Conservation (phyloP, 768 basidiomycete genomes). For the Termitomyces sp. region DNA sequence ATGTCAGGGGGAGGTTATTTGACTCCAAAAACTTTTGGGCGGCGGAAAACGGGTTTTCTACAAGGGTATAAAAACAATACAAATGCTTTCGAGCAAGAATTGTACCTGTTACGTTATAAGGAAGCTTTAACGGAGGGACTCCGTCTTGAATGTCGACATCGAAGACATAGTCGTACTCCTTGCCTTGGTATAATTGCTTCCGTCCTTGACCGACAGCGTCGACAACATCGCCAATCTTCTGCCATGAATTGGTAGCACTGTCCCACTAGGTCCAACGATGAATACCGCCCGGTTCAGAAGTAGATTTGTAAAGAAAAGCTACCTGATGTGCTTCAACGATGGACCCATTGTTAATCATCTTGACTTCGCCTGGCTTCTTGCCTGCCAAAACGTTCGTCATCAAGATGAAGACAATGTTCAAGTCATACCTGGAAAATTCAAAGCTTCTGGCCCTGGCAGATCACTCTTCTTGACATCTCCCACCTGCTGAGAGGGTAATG, state of each 20-base stretch:
- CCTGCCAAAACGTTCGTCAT: constrained; percentile 37
- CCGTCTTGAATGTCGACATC: constrained; percentile 96
- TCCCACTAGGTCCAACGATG: constrained; percentile 65
- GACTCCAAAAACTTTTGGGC: constrained; percentile 83
- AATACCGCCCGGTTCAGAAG: background rate
- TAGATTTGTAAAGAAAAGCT: background rate
- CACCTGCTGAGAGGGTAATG: constrained; percentile 80
- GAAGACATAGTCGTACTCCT: constrained; percentile 99
- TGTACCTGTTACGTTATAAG: constrained; percentile 84
- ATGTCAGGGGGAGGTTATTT: constrained; percentile 78
- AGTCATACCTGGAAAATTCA: constrained; percentile 60
- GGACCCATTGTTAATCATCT: constrained; percentile 81
- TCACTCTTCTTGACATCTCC: constrained; percentile 93
- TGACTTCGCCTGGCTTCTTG: constrained; percentile 90
- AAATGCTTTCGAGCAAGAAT: background rate
- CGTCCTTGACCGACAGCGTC: constrained; percentile 89
- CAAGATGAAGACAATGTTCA: background rate
- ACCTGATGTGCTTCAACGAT: constrained; percentile 88
- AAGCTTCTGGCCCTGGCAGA: constrained; percentile 80
- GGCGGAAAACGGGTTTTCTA: constrained; percentile 88
- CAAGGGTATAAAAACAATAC: background rate
- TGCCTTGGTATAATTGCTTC: constrained; percentile 88
- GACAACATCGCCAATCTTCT: constrained; percentile 93
- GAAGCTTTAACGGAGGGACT: constrained; percentile 86
- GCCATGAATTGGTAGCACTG: constrained; percentile 60